Conservation (phyloP, 768 basidiomycete species). For the Mrakia gelida region DNA sequence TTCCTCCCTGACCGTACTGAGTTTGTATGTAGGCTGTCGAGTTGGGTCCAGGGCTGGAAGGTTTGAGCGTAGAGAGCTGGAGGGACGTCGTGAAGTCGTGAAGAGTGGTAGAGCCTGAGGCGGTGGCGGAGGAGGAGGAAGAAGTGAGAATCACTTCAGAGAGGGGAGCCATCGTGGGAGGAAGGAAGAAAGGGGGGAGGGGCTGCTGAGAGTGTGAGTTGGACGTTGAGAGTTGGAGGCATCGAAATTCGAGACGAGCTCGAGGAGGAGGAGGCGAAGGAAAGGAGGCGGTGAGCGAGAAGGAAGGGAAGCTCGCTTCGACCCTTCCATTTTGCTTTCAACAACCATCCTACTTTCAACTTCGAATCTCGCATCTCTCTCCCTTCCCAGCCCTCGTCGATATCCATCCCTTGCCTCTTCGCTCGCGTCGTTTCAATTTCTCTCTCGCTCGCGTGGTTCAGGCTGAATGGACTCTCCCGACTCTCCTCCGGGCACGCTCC, state of each 20-base stretch:
- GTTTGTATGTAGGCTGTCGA: constrained; percentile 69
- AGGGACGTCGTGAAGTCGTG: constrained; percentile 53
- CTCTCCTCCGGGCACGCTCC: constrained; percentile 1
- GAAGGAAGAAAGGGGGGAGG: not conserved
- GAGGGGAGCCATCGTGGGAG: constrained; percentile 5
- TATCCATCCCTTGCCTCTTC: not conserved
- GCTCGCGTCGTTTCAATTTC: not conserved
- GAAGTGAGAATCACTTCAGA: constrained; percentile 28
- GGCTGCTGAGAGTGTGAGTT: not conserved
- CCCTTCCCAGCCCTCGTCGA: not conserved
- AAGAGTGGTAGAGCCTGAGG: constrained; percentile 30
- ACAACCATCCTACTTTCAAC: no score
- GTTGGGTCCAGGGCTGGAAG: constrained; percentile 61
- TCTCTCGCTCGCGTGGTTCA: not conserved
- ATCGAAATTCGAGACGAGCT: not conserved
- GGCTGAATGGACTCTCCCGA: constrained; percentile 8
- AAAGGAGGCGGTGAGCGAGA: not conserved
- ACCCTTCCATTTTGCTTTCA: not conserved
- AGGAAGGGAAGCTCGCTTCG: not conserved
- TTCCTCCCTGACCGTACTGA: constrained; percentile 68
- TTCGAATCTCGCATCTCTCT: not conserved
- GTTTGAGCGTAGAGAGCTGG: constrained; percentile 80
- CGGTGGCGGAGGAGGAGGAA: constrained; percentile 29
- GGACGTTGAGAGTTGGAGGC: not conserved
- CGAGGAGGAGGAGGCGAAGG: not conserved